A percentile compares a stretch with the other conserved stretches of the same genome.
Evolutionary conservation across 768 basidiomycete genomes (phyloP).

Genomic region (Lanmaoa pseudosensibilis): DNA sequence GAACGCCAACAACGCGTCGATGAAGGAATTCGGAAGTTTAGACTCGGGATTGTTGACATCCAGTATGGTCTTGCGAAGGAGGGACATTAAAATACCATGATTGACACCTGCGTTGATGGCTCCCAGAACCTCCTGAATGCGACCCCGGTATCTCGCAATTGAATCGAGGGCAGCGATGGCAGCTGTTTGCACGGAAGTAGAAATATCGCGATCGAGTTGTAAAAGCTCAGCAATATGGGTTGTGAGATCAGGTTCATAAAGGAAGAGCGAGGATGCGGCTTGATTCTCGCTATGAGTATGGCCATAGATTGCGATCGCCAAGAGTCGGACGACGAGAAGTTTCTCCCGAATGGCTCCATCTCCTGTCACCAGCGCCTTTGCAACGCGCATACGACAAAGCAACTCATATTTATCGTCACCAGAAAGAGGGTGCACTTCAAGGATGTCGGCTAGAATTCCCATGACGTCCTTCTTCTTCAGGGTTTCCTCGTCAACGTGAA

Average conservation of each 20-base stretch:
- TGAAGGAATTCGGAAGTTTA: conserved; percentile 66
- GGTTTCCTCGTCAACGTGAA: conserved; percentile 63
- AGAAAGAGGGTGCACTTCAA: conserved; percentile 68
- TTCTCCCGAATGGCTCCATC: conserved; percentile 70
- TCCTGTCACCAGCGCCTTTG: conserved; percentile 62
- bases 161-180: conserved; percentile 91
- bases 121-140: conserved; percentile 82
- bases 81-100: conserved; percentile 90
- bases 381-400: conserved; percentile 80
- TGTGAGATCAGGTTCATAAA: conserved; percentile 94
- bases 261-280: conserved; percentile 79
- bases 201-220: conserved; percentile 72
- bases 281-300: conserved; percentile 81
- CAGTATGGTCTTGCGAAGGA: conserved; percentile 76
- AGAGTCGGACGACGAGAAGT: conserved; percentile 74
- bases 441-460: conserved; percentile 71
- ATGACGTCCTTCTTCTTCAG: conserved; percentile 64
- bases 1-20: conserved; percentile 84
- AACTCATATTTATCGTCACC: conserved; percentile 86
- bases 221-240: conserved; percentile 86
- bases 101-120: conserved; percentile 95
- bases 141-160: conserved; percentile 78
- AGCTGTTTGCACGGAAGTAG: conserved; percentile 73
- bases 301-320: conserved; percentile 89
- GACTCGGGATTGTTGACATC: conserved; percentile 70